Conservation (phyloP, 352 stramenopile genomes). For the Phytophthora pisi region DNA sequence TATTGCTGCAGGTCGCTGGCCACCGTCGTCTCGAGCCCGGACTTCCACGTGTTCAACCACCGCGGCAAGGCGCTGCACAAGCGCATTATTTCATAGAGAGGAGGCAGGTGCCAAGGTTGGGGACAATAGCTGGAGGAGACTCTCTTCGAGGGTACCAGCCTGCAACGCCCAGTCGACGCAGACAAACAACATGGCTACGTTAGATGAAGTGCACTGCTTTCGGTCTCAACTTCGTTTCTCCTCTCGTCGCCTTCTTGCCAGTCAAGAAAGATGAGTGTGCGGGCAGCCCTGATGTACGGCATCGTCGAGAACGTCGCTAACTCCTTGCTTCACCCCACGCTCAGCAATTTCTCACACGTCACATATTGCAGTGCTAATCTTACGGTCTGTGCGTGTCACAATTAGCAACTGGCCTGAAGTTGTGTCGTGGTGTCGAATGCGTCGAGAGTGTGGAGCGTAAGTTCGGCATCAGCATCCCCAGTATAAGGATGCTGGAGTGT, state of each 20-base stretch:
- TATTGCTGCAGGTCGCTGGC: slow-evolving; percentile 55
- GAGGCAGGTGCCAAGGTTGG: not conserved
- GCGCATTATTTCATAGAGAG: slow-evolving; percentile 48
- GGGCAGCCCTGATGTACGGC: too few species aligned
- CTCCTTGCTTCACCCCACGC: too few species aligned
- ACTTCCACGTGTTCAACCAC: slow-evolving; percentile 88
- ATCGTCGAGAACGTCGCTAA: too few species aligned
- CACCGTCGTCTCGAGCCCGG: slow-evolving; percentile 65
- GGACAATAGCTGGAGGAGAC: not conserved
- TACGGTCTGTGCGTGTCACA: slow-evolving; percentile 1
- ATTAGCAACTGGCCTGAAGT: slow-evolving; percentile 3
- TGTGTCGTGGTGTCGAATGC: slow-evolving; percentile 19
- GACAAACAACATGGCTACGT: too few species aligned
- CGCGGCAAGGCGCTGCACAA: slow-evolving; percentile 78
- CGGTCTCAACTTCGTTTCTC: too few species aligned
- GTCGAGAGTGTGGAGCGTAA: slow-evolving; percentile 15
- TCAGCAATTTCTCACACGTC: slow-evolving; percentile 2
- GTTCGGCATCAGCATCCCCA: not conserved
- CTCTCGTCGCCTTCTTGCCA: too few species aligned
- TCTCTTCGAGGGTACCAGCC: too few species aligned
- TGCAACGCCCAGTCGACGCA: too few species aligned
- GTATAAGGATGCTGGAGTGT: slow-evolving; percentile 7
- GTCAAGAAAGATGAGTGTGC: too few species aligned
- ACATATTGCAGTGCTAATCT: slow-evolving; percentile 3
- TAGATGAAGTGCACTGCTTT: too few species aligned